Conservation (phyloP, 441 rosid species). For the Omphalea diandra region DNA sequence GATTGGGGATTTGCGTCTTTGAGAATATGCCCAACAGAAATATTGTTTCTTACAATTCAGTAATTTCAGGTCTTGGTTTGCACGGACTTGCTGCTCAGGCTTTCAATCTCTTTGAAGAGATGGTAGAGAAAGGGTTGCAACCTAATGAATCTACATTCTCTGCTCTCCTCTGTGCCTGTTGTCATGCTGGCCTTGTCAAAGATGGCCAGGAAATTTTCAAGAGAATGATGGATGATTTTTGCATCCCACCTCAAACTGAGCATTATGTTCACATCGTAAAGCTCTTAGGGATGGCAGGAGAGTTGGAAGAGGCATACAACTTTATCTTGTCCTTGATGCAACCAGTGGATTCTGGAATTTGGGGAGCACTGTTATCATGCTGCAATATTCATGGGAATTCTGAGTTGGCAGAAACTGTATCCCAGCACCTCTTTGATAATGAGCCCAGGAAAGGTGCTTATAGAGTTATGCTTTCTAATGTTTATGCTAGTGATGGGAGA, state of each 20-base stretch:
- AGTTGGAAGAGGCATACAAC: constrained; percentile 63
- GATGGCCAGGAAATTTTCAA: constrained; percentile 57
- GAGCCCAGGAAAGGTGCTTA: constrained; percentile 61
- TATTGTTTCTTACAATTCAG: constrained; percentile 60
- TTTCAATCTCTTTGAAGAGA: constrained; percentile 53
- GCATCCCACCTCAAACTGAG: constrained; percentile 52
- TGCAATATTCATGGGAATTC: constrained; percentile 56
- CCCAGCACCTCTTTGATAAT: constrained; percentile 45
- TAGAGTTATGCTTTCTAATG: constrained; percentile 75
- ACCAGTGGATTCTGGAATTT: constrained; percentile 73
- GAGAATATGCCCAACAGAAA: constrained; percentile 41
- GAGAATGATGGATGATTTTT: constrained; percentile 67
- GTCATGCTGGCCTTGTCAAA: constrained; percentile 68
- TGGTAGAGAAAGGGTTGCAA: constrained; percentile 42
- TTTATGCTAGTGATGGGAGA: constrained; percentile 69
- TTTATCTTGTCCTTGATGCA: constrained; percentile 51
- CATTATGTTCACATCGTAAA: constrained; percentile 73
- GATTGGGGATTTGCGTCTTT: constrained; percentile 48
- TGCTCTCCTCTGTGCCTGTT: constrained; percentile 78
- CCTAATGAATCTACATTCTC: constrained; percentile 78
- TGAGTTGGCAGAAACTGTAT: constrained; percentile 62
- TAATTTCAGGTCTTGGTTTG: constrained; percentile 69
- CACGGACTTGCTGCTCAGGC: constrained; percentile 67
- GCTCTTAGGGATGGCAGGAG: constrained; percentile 71
- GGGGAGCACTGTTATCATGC: constrained; percentile 82